A percentile compares a stretch with the other conserved stretches of the same genome.
These are phyloP conservation scores for Cutaneotrichosporon curvatum DNA, from an alignment of 1,284 basidiomycete genomes.

Conservation along the genomic window DNA sequence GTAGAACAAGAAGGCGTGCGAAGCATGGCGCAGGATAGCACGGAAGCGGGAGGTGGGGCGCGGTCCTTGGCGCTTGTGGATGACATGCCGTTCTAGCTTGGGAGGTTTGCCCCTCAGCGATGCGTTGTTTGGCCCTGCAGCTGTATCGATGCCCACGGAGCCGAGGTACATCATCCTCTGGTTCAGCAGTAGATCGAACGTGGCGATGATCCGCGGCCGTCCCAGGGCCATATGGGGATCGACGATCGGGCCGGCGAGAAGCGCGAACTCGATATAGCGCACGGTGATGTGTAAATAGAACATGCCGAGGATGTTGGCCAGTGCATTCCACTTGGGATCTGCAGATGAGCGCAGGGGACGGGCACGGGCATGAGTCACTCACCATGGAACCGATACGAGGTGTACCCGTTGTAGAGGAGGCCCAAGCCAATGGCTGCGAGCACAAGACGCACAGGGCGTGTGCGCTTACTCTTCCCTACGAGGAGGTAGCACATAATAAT, in stretches of 20 bases:
- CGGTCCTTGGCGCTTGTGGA: no score
- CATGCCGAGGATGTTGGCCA: slow-evolving; percentile 30
- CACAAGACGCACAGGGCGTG: slow-evolving; percentile 18
- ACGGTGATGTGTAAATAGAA: slow-evolving; percentile 25
- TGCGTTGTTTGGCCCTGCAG: neutral
- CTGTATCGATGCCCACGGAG: slow-evolving; percentile 16
- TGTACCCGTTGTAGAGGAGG: slow-evolving; percentile 17
- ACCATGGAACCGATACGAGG: slow-evolving; percentile 27
- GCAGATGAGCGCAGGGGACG: no score
- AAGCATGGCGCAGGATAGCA: no score
- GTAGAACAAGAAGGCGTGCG: no score
- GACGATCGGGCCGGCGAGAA: slow-evolving; percentile 20
- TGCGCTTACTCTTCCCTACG: neutral
- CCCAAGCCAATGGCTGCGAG: slow-evolving; percentile 18
- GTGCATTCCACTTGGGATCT: slow-evolving; percentile 30
- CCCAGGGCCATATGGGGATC: slow-evolving; percentile 26
- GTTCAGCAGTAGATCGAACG: slow-evolving; percentile 28
- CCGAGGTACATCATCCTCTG: slow-evolving; percentile 32
- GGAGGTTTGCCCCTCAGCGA: no score
- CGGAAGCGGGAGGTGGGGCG: no score
- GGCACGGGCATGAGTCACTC: slow-evolving; percentile 17
- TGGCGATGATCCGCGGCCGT: slow-evolving; percentile 17
- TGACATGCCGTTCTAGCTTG: no score
- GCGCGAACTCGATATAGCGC: slow-evolving; percentile 32
- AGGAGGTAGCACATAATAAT: no score